A percentile compares a stretch with the other conserved stretches of the same genome.
Evolutionary conservation across 495 filamentous ascomycete genomes (phyloP).

Genomic region (Penicillium antarcticum): DNA sequence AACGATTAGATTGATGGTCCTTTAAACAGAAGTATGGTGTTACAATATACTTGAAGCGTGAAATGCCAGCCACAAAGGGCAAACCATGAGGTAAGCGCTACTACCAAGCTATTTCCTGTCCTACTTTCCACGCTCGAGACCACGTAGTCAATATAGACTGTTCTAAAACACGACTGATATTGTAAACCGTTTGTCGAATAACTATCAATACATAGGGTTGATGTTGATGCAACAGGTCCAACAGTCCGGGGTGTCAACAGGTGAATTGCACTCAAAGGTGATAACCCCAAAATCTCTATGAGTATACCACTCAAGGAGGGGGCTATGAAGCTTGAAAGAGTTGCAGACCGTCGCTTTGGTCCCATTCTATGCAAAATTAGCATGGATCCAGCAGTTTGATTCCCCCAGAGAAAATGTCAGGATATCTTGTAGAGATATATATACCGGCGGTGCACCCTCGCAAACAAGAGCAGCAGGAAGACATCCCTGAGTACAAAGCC

Average conservation of each 20-base stretch:
- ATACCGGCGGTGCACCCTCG: background rate
- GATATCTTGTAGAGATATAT: background rate
- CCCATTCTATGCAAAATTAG: background rate
- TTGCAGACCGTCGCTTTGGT: background rate
- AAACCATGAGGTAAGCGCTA: background rate
- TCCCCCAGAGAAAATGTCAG: no score
- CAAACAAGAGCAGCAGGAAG: background rate
- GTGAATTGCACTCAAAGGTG: background rate
- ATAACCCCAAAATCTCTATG: background rate
- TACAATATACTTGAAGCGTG: no score
- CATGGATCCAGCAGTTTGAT: no score
- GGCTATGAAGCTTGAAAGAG: background rate
- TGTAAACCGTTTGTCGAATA: background rate
- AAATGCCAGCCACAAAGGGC: background rate
- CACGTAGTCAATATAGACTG: background rate
- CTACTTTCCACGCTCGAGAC: background rate
- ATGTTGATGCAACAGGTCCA: slow-evolving; percentile 1
- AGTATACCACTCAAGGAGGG: slow-evolving; percentile 6
- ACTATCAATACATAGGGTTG: background rate
- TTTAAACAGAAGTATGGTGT: no score
- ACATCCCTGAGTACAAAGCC: slow-evolving; percentile 2
- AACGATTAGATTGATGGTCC: no score
- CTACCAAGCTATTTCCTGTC: background rate
- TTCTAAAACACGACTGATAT: background rate
- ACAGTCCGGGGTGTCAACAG: background rate